phyloP scores from a whole-genome alignment of 768 basidiomycete species.

The Naganishia randhawae region DNA sequence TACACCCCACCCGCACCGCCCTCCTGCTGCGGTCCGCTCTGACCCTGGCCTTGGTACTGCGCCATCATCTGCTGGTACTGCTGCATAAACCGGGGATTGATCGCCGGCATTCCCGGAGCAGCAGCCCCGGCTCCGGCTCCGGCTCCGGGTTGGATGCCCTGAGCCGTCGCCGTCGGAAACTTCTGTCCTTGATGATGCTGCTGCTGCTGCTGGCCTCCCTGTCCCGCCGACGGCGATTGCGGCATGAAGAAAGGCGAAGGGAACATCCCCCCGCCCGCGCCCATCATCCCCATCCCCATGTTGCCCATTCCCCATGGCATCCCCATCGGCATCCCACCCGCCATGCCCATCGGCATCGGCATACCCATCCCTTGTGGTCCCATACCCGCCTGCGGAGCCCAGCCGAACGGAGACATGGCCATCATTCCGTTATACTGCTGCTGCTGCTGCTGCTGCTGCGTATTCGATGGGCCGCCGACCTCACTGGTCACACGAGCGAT shows the following conservation, averaged over 20 bases:
- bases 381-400: constrained; percentile 14
- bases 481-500: constrained; percentile 27
- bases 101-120: constrained; percentile 15
- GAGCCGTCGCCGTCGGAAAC: no score
- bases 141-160: no score
- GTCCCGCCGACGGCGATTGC: neutral
- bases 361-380: constrained; percentile 1
- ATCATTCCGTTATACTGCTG: neutral
- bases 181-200: constrained; percentile 10
- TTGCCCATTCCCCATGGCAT: constrained; percentile 24
- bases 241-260: constrained; percentile 6
- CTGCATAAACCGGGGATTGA: constrained; percentile 25
- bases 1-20: neutral
- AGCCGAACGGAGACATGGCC: constrained; percentile 16
- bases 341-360: constrained; percentile 11
- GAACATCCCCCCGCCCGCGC: neutral
- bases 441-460: constrained; percentile 19
- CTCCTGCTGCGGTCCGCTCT: neutral
- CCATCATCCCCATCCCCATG: no score
- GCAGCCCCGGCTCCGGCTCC: no score
- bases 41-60: constrained; percentile 1
- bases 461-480: neutral
- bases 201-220: neutral
- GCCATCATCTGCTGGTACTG: constrained; percentile 20
- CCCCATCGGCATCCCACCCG: constrained; percentile 12